A percentile compares a stretch with the other conserved stretches of the same genome.
These are phyloP conservation scores for Saturnispora serradocipensis DNA, from an alignment of 805 yeast species.

Conservation along the genomic window DNA sequence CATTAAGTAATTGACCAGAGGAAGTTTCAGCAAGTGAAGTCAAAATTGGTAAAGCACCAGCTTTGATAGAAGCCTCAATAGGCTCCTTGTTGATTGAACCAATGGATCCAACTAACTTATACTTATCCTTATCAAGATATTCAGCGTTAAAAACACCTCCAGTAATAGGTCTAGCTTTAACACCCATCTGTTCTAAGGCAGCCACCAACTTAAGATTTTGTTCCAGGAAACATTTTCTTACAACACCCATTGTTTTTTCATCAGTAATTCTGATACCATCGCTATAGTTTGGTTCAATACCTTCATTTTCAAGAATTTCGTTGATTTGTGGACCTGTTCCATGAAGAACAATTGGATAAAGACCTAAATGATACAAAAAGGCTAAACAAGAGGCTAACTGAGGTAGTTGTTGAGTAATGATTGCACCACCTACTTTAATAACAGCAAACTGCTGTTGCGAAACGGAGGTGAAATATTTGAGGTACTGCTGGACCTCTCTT, in stretches of 20 bases:
- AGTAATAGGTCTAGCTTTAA: slow-evolving; percentile 96
- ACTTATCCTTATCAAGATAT: slow-evolving; percentile 81
- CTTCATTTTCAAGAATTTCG: slow-evolving; percentile 83
- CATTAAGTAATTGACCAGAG: slow-evolving; percentile 93
- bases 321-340: slow-evolving; percentile 99
- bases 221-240: slow-evolving; percentile 88
- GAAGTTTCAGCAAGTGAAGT: slow-evolving; percentile 96
- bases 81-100: slow-evolving; percentile 79
- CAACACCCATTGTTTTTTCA: slow-evolving; percentile 90
- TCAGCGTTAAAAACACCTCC: slow-evolving; percentile 96
- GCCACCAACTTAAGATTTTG: slow-evolving; percentile 93
- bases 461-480: slow-evolving; percentile 93
- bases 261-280: slow-evolving; percentile 97
- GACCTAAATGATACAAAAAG: slow-evolving; percentile 92
- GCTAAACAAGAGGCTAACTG: slow-evolving; percentile 94
- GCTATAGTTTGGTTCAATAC: slow-evolving; percentile 89
- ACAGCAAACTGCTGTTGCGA: slow-evolving; percentile 96
- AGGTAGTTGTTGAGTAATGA: slow-evolving; percentile 87
- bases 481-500: slow-evolving; percentile 95
- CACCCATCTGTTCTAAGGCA: slow-evolving; percentile 93
- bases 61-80: slow-evolving; percentile 87
- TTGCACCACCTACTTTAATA: slow-evolving; percentile 98
- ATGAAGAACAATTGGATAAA: slow-evolving; percentile 92
- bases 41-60: slow-evolving; percentile 93
- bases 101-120: slow-evolving; percentile 87